Percentiles rank a stretch among this genome's conserved stretches.
Conservation (phyloP, 768 basidiomycete genomes). For the Lactarius psammicola region DNA sequence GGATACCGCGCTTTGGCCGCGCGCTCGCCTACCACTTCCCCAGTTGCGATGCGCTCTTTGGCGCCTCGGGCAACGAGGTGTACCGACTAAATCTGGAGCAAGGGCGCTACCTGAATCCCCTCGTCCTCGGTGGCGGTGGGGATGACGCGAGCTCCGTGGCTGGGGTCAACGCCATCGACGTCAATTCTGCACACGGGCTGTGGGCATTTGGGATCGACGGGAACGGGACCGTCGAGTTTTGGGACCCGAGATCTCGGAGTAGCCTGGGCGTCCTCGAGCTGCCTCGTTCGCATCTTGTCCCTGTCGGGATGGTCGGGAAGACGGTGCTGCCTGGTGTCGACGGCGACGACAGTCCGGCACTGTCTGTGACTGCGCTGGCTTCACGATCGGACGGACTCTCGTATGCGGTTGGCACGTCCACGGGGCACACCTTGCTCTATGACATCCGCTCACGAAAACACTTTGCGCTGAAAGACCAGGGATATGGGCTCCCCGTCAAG, state of each 20-base stretch:
- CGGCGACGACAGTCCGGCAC: conserved; percentile 32
- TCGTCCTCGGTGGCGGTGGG: conserved; percentile 54
- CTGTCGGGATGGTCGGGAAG: conserved; percentile 38
- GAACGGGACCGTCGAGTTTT: conserved; percentile 86
- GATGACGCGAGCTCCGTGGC: conserved; percentile 54
- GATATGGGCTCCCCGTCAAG: conserved; percentile 89
- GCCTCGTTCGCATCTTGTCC: conserved; percentile 52
- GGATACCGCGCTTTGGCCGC: conserved; percentile 94
- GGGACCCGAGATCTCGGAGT: conserved; percentile 87
- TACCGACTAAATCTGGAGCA: conserved; percentile 95
- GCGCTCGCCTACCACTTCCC: conserved; percentile 91
- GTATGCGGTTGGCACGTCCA: conserved; percentile 92
- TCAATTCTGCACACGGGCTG: conserved; percentile 91
- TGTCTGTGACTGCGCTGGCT: conserved; percentile 81
- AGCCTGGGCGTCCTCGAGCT: conserved; percentile 67
- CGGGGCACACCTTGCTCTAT: conserved; percentile 92
- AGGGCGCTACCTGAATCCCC: conserved; percentile 86
- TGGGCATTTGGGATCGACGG: conserved; percentile 89
- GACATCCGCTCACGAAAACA: conserved; percentile 84
- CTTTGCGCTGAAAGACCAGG: conserved; percentile 93
- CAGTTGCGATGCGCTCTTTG: conserved; percentile 86
- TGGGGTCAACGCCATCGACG: conserved; percentile 89
- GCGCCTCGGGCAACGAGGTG: conserved; percentile 82
- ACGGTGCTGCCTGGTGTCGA: conserved; percentile 40
- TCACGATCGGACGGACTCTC: conserved; percentile 87